phyloP scores from a whole-genome alignment of 208 protist species.

The Crithidia brevicula region DNA sequence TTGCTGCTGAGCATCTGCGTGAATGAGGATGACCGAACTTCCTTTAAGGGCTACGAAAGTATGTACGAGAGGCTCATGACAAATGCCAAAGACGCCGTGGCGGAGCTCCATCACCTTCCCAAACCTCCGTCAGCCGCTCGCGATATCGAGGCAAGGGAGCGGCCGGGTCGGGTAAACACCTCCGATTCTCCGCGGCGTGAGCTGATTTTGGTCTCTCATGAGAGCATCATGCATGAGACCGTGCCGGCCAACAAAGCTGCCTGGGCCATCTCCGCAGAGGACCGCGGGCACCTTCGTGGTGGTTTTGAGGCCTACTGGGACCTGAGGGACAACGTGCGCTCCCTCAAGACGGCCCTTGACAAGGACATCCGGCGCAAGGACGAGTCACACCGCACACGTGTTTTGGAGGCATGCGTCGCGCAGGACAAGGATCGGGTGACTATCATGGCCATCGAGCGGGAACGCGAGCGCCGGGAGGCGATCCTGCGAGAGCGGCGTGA shows the following conservation, averaged over 20 bases:
- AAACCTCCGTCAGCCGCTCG: conserved; percentile 24
- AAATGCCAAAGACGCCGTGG: conserved; percentile 43
- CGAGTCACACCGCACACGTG: conserved; percentile 54
- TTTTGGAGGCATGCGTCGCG: conserved; percentile 31
- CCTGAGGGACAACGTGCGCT: conserved; percentile 44
- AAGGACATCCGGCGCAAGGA: conserved; percentile 73
- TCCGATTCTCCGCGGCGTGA: conserved; percentile 1
- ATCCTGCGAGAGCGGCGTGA: conserved; percentile 22
- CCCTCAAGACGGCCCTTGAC: conserved; percentile 48
- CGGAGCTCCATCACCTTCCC: conserved; percentile 43
- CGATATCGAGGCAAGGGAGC: not conserved
- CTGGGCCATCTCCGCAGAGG: conserved; percentile 41
- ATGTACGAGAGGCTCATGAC: conserved; percentile 49
- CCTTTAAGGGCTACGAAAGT: conserved; percentile 53
- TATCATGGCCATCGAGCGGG: conserved; percentile 36
- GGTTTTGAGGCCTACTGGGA: conserved; percentile 71
- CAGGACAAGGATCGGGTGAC: conserved; percentile 32
- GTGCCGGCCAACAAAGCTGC: conserved; percentile 9
- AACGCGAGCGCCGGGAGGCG: conserved; percentile 24
- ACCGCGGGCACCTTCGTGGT: conserved; percentile 37
- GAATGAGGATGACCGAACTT: conserved; percentile 73
- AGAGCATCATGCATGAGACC: conserved; percentile 11
- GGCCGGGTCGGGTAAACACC: not conserved
- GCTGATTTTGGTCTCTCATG: conserved; percentile 19
- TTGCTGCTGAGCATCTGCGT: conserved; percentile 73